phyloP scores from a whole-genome alignment of 805 yeast species.

The Ogataea siamensis region DNA sequence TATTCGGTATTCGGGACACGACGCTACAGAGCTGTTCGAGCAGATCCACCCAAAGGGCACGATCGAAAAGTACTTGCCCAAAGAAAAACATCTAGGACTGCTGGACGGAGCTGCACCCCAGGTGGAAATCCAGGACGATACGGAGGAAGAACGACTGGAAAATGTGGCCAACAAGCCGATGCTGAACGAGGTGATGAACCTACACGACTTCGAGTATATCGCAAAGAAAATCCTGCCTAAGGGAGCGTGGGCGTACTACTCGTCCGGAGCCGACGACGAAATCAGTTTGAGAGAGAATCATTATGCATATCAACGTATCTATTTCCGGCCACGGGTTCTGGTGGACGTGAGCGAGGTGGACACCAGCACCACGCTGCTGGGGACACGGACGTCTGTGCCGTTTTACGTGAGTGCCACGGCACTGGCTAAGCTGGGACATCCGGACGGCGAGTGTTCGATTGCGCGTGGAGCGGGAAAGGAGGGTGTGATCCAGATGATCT shows the following conservation, averaged over 20 bases:
- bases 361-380: conserved; percentile 69
- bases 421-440: conserved; percentile 85
- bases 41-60: conserved; percentile 93
- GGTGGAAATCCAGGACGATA: conserved; percentile 37
- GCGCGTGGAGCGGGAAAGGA: conserved; percentile 80
- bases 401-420: conserved; percentile 93
- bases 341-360: conserved; percentile 80
- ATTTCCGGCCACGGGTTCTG: conserved; percentile 79
- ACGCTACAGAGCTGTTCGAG: conserved; percentile 67
- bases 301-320: conserved; percentile 80
- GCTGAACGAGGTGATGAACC: conserved; percentile 64
- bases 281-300: conserved; percentile 88
- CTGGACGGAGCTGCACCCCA: conserved; percentile 36
- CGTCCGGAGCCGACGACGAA: conserved; percentile 92
- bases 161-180: conserved; percentile 59
- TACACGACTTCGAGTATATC: conserved; percentile 83
- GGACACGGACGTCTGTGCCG: conserved; percentile 67
- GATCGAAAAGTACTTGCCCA: conserved; percentile 57
- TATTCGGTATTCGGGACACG: conserved; percentile 47
- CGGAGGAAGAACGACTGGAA: conserved; percentile 43
- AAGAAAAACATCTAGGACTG: conserved; percentile 59
- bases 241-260: conserved; percentile 90
- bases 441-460: conserved; percentile 86
- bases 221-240: conserved; percentile 77
- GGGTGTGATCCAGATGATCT: conserved; percentile 81